Percentiles rank a stretch among this genome's conserved stretches.
Evolutionary conservation across 495 filamentous ascomycete species (phyloP).

Genomic region (Copromyces sp.): DNA sequence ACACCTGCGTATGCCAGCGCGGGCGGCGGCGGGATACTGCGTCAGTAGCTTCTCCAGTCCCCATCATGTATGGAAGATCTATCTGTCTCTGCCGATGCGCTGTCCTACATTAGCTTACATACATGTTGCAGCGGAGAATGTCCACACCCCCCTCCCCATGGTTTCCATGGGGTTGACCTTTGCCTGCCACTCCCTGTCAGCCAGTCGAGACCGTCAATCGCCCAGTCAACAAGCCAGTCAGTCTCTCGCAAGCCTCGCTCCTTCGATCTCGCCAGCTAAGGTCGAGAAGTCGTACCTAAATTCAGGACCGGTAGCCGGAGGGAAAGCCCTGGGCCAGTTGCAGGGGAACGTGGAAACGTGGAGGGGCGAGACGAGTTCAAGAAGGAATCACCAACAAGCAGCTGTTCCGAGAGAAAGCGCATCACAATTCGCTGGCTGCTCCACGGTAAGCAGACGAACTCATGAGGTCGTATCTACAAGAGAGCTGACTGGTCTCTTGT

Average conservation of each 20-base stretch:
- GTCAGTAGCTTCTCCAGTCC: background rate
- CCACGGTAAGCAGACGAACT: background rate
- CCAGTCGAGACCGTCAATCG: background rate
- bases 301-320: background rate
- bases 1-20: constrained; percentile 6
- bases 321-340: background rate
- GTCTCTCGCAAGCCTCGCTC: background rate
- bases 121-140: background rate
- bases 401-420: background rate
- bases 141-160: background rate
- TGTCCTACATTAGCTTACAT: constrained; percentile 15
- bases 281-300: background rate
- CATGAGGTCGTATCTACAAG: background rate
- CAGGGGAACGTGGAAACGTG: background rate
- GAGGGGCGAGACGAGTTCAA: background rate
- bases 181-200: background rate
- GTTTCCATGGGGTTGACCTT: background rate
- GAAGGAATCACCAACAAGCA: background rate
- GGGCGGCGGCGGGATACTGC: constrained; percentile 16
- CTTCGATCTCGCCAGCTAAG: background rate
- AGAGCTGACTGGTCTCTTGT: background rate
- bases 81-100: constrained; percentile 12
- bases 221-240: background rate
- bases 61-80: constrained; percentile 12
- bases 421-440: background rate